Evolutionary conservation across 768 basidiomycete species (phyloP).

Genomic region (Amanita pseudoporphyria): DNA sequence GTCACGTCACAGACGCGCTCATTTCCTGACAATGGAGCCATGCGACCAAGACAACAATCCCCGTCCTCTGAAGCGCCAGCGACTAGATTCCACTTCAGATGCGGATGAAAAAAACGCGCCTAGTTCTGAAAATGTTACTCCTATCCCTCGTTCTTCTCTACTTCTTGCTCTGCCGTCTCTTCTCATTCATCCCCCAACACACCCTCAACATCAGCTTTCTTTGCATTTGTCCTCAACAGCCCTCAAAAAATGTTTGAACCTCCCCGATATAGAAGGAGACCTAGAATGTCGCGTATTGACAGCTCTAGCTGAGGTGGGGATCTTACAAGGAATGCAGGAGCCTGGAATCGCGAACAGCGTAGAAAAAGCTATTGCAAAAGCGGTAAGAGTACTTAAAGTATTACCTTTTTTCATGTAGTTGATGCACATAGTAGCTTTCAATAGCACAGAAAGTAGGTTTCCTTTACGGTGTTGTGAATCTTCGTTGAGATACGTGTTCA

Average conservation of each 20-base stretch:
- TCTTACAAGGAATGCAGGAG: conserved; percentile 40
- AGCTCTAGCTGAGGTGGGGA: conserved; percentile 57
- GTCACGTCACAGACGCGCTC: conserved; percentile 8
- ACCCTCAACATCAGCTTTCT: conserved; percentile 43
- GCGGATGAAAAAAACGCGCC: not conserved
- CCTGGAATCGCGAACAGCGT: conserved; percentile 52
- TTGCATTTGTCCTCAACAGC: conserved; percentile 48
- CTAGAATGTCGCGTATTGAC: conserved; percentile 68
- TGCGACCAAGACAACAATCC: conserved; percentile 9
- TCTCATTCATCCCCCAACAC: conserved; percentile 56
- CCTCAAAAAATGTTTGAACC: conserved; percentile 41
- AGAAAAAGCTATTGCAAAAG: conserved; percentile 60
- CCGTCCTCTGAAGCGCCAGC: conserved; percentile 9
- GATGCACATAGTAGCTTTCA: conserved; percentile 25
- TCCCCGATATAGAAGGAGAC: conserved; percentile 41
- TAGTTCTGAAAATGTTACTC: not conserved
- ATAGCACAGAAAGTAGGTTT: conserved; percentile 51
- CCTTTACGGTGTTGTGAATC: not conserved
- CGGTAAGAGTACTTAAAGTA: conserved; percentile 33
- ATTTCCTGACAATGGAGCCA: not conserved
- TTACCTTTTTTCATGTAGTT: conserved; percentile 1
- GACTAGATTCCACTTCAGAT: not conserved
- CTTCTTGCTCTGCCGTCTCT: conserved; percentile 54
- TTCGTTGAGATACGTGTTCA: conserved; percentile 5
- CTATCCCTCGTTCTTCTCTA: conserved; percentile 32